Evolutionary conservation across 169 alveolate genomes (phyloP), one percentile per base, ranked within the genome.

Genomic region (Hepatocystis sp.): DNA sequence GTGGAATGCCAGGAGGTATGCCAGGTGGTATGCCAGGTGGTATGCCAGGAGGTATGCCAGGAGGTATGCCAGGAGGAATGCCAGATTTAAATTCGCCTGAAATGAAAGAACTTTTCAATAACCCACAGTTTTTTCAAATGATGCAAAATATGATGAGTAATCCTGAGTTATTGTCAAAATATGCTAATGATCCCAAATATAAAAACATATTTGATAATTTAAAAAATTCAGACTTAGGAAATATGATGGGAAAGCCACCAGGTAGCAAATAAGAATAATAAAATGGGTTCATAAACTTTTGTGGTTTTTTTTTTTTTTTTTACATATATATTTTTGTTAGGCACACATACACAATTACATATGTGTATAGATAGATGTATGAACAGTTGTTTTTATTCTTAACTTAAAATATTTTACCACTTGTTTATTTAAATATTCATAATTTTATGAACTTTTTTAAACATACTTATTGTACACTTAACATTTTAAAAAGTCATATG

Each of bases 111-210:
- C 84, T 65, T 13, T 67, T 71, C 27, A 51, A 40, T n/a, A 64
- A 44, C n/a, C 85, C 68, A n/a, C 81, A 67, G 34, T 66, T 84
- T 21, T 51, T 66, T 49, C 88, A 91, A 91, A 84, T 88, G 92
- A 88, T 91, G 93, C 95, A 88, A 52, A 92, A 88, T 36, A 88
- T 91, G 90, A 65, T 88, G 93, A 49, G 91, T 40, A 91, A 91
- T 42, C 95, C 95, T 5, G 90, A 85, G 13, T 42, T 85, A 40
- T 61, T 86, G 51, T 63, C 90, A 19, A 84, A 91, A 84, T 91
- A 86, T 71, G 90, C 88, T 27, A 85, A 53, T 55, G 92, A 91
- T 58, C 94, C 94, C 23, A 89, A 91, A 47, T 81, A 86, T 36
- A 85, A 84, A 66, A 67, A 78, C 55, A 85, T 90, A 10, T 63